phyloP scores from a whole-genome alignment of 371 early-diverging fungal genomes.

The Umbelopsis sp. region DNA sequence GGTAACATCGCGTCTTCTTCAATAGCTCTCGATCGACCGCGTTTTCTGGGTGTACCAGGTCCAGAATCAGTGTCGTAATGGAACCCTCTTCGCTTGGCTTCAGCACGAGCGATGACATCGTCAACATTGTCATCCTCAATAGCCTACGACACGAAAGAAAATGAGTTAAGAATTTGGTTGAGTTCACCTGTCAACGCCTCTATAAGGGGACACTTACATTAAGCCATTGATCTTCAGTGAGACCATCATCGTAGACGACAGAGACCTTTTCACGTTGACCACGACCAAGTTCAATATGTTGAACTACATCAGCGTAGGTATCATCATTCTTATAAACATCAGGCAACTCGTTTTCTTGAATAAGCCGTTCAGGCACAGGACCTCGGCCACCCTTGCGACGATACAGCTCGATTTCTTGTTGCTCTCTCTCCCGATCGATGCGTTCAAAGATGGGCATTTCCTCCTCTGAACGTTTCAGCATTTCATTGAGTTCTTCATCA shows the following conservation, averaged over 20 bases:
- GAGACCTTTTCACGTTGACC: conserved; percentile 67
- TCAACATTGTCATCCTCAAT: conserved; percentile 66
- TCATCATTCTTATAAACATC: conserved; percentile 69
- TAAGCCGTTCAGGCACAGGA: conserved; percentile 65
- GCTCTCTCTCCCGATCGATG: conserved; percentile 73
- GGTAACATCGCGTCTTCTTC: conserved; percentile 17
- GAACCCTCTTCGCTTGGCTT: conserved; percentile 20
- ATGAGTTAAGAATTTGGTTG: background rate
- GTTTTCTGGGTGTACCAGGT: conserved; percentile 10
- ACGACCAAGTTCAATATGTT: conserved; percentile 48
- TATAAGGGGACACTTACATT: conserved; percentile 46
- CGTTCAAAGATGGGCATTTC: conserved; percentile 72
- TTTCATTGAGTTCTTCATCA: conserved; percentile 88
- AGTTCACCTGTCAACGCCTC: background rate
- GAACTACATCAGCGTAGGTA: conserved; percentile 5
- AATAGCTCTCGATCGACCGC: conserved; percentile 1
- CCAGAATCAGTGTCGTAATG: conserved; percentile 16
- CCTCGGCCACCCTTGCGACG: conserved; percentile 33
- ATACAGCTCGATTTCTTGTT: conserved; percentile 35
- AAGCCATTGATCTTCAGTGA: conserved; percentile 93
- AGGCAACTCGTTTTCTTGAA: conserved; percentile 83
- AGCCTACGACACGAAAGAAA: conserved; percentile 32
- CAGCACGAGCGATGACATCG: conserved; percentile 52
- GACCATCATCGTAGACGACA: conserved; percentile 88
- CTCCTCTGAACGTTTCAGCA: conserved; percentile 76